A percentile compares a stretch with the other conserved stretches of the same genome.
phyloP scores from a whole-genome alignment of 2,329 filamentous ascomycete species.

The Zymoseptoria pseudotritici region DNA sequence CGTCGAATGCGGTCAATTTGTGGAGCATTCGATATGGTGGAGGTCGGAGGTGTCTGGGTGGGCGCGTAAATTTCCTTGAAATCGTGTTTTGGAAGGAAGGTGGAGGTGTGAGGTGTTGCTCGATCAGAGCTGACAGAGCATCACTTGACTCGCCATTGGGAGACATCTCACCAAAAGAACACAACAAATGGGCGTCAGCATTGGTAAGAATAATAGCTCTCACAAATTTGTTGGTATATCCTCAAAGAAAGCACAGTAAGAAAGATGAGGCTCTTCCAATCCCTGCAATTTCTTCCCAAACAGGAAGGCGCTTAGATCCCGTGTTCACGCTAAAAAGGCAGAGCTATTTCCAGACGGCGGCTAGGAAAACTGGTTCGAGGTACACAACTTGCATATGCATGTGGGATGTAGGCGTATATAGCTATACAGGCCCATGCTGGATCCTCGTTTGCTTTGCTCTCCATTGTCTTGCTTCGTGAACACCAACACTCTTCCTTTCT shows the following conservation, averaged over 20 bases:
- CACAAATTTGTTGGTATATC: background rate
- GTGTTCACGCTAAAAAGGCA: background rate
- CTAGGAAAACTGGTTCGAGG: background rate
- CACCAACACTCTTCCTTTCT: background rate
- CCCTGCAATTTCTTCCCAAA: background rate
- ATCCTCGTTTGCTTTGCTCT: background rate
- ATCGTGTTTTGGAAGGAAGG: background rate
- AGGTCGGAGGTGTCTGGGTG: background rate
- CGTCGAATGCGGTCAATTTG: background rate
- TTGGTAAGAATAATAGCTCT: background rate
- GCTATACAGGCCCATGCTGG: background rate
- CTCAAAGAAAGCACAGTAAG: background rate
- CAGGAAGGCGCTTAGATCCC: background rate
- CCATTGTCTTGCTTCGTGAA: background rate
- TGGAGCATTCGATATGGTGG: background rate
- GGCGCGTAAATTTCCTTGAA: background rate
- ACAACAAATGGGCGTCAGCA: background rate
- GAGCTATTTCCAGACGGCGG: background rate
- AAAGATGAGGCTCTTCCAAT: background rate
- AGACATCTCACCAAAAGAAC: background rate
- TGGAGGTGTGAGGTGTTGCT: background rate
- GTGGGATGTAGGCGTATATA: background rate
- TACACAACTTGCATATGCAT: background rate
- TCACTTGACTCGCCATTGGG: background rate
- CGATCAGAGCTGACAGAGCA: background rate